Evolutionary conservation across 139 green algal genomes (phyloP), one percentile per base, ranked within the genome.

Genomic region (Haematococcus sp.): DNA sequence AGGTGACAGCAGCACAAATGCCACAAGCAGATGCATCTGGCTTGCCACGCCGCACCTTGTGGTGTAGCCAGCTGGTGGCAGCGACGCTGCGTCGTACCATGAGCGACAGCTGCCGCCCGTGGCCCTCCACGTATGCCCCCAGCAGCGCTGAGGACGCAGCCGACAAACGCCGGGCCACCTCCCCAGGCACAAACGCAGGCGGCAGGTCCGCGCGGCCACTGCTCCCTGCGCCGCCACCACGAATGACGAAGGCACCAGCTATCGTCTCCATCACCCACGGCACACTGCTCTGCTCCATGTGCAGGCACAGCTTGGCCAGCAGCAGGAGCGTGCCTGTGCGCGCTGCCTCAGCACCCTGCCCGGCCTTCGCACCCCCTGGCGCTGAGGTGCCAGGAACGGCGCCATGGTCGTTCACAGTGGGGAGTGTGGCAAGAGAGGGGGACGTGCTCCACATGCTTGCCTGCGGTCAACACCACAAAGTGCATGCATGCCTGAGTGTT

Each of bases 221-320:
- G 30, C 32, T 51, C 74, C 80, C 22, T 89, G 84, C 55, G 90
- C 81, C 15, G 78, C 85, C 2, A 82, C 80, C 28, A 87, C 79
- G 68, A 92, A 93, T 52, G 5, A 85, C 75, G 60, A 88, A 89
- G 0, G 79, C 75, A 23, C 76, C 63, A 23, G 88, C 88, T 51
- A 94, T 60, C 43, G 77, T 72, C 81, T 93, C 86, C 77, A 92
- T 86, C 7, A 88, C 86, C 35, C 73, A 70, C 17, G 84, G 74
- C 56, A 94, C 83, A 15, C 80, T 76, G 11, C 58, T 80, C 64
- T 60, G 71, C 83, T 94, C 88, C 81, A 93, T 77, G 75, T 85
- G 84, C 30, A 46, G 52, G 68, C 83, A 88, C 70, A 93, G 75
- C 73, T 83, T 81, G 63, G 87, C 88, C 34, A 94, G 83, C 56